Base-by-base conservation (phyloP, 2,329 filamentous ascomycete genomes). In the Arthrocladium fulminans region DNA sequence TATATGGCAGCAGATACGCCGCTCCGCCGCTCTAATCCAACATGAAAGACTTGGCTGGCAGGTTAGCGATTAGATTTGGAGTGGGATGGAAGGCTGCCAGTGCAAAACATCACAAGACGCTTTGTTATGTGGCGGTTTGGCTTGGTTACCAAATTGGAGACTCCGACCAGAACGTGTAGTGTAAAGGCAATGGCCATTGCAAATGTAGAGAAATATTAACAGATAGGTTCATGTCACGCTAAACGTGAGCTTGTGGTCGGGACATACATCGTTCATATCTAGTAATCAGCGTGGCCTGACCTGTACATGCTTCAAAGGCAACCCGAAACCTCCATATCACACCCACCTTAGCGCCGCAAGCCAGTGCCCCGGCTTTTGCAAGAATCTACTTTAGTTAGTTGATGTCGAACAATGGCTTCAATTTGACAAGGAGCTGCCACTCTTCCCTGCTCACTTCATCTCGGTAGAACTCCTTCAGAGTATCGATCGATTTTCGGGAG, bases 381-480 rank as follows among this genome's bases (percentile, higher is more conserved):
- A n/a, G n/a, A 7, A 29, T 13, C 27, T 29, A 29, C 7, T 7
- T 15, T 6, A 23, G 19, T 13, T 46, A 46, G 32, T 35, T 35
- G 13, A 96, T 85, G 68, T 97, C 92, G 65, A 97, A 96, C 58
- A 94, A 65, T 34, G 86, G 82, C 80, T 98, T 98, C 64, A 98
- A 73, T 77, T 95, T 94, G 69, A 90, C 86, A 63, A 98, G 88
- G 55, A 98, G 74, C 62, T 80, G 75, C 92, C 92, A 98, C 71
- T 98, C 92, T 9, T 97, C 92, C 69, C 86, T 90, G 42, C 77
- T 78, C 35, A 96, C 87, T 52, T 96, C 89, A 50, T 80, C 73
- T 49, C 89, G 77, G 73, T 96, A 98, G 66, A 88, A 96, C 64
- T 96, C 87, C 77, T 98, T 98, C 56, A 98, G 79, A 7, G 83